These are phyloP conservation scores for Anethum foeniculum DNA, from an alignment of 140 eudicot species.

Conservation along the genomic window DNA sequence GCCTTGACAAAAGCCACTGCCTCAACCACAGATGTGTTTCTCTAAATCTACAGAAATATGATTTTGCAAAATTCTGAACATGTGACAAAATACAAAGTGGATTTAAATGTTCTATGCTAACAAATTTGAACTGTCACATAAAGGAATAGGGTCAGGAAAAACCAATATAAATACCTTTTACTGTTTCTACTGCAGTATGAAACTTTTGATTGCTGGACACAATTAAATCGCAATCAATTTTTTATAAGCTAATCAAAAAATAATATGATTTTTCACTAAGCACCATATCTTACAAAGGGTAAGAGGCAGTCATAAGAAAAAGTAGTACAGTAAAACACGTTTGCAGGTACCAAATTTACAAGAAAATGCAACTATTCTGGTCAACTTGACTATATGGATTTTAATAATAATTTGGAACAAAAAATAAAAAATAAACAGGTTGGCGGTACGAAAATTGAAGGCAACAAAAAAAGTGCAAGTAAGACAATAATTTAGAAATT, in stretches of 20 bases:
- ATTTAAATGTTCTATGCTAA: background rate
- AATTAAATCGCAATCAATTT: background rate
- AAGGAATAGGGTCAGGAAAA: background rate
- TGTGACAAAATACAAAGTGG: background rate
- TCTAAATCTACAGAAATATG: too few relatives aligned
- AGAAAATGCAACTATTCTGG: background rate
- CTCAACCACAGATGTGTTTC: too few relatives aligned
- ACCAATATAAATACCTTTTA: background rate
- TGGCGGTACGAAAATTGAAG: background rate
- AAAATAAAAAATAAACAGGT: background rate
- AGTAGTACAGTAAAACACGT: background rate
- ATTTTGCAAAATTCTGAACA: background rate
- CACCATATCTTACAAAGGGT: background rate
- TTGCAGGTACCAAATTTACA: background rate
- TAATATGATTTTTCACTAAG: background rate
- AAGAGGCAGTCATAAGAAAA: background rate
- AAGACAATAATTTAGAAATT: background rate
- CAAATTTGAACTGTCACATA: background rate
- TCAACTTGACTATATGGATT: background rate
- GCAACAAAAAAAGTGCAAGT: background rate
- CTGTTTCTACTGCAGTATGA: too few relatives aligned
- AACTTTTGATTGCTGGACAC: too few relatives aligned
- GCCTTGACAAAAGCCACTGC: too few relatives aligned
- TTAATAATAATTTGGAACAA: background rate
- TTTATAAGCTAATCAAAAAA: background rate